Conservation (phyloP, 768 basidiomycete genomes). For the Rhizopogon vinicolor region DNA sequence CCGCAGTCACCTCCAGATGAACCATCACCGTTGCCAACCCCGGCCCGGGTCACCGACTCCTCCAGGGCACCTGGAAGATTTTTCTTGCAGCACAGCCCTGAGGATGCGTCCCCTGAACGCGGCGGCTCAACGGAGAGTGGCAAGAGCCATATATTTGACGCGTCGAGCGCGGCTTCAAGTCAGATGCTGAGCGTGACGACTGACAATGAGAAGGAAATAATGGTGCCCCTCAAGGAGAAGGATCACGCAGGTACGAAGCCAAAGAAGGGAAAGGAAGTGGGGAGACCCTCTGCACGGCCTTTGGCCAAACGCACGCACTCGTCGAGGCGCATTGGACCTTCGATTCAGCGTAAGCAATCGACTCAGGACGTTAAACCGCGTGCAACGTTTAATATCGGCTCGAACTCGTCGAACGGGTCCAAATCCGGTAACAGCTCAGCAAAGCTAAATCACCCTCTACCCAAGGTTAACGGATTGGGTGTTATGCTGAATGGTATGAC, state of each 20-base stretch:
- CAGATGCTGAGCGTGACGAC: constrained; percentile 18
- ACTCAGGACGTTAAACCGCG: constrained; percentile 14
- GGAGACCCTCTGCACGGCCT: constrained; percentile 21
- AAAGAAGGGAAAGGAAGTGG: constrained; percentile 30
- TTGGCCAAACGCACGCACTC: constrained; percentile 23
- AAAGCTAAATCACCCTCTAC: constrained; percentile 8
- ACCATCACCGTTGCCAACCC: not conserved
- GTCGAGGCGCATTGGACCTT: constrained; percentile 22
- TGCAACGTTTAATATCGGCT: constrained; percentile 54
- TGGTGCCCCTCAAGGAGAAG: constrained; percentile 15
- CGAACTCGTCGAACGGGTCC: constrained; percentile 50
- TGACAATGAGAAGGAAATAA: constrained; percentile 13
- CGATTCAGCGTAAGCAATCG: constrained; percentile 23
- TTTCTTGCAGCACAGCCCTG: constrained; percentile 43
- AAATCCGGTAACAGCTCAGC: constrained; percentile 18
- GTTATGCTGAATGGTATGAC: constrained; percentile 1
- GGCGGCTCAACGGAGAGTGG: constrained; percentile 27
- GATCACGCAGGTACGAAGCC: constrained; percentile 11
- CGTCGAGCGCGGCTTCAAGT: constrained; percentile 33
- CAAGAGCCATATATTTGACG: constrained; percentile 27
- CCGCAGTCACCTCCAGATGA: constrained; percentile 6
- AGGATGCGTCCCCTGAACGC: constrained; percentile 31
- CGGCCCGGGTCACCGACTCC: constrained; percentile 10
- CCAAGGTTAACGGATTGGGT: constrained; percentile 9
- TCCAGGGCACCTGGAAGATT: constrained; percentile 31